phyloP scores from a whole-genome alignment of 441 rosid genomes.

The Pelargonium citronellum region DNA sequence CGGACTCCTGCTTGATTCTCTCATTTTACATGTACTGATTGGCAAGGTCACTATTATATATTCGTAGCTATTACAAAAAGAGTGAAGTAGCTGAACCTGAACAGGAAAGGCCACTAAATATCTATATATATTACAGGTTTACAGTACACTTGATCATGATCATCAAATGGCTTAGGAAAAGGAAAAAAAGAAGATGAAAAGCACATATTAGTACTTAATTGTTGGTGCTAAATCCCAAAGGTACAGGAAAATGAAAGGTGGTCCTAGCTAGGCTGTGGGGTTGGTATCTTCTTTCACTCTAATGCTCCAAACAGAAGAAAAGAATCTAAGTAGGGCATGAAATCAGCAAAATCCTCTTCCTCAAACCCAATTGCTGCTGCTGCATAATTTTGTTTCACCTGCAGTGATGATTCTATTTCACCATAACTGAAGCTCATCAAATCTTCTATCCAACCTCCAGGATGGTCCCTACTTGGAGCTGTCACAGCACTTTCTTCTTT shows the following conservation, averaged over 20 bases:
- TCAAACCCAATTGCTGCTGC: not conserved
- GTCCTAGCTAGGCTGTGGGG: not conserved
- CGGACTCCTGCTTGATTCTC: no score
- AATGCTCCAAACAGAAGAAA: constrained; percentile 6
- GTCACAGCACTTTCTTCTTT: not conserved
- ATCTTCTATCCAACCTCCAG: not conserved
- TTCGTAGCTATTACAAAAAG: no score
- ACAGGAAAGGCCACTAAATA: no score
- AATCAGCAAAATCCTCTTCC: not conserved
- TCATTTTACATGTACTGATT: no score
- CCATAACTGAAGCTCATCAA: constrained; percentile 1
- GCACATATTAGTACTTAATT: no score
- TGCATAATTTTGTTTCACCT: not conserved
- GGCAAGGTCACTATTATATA: no score
- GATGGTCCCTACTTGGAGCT: not conserved
- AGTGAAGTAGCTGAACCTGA: no score
- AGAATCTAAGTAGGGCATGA: constrained; percentile 10
- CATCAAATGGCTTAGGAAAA: no score
- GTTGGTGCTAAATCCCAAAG: not conserved
- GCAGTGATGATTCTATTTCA: not conserved
- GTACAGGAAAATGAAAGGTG: not conserved
- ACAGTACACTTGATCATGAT: no score
- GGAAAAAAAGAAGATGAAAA: no score
- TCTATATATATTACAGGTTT: no score
- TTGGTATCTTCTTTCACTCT: not conserved